Percentiles rank a stretch among this genome's conserved stretches.
These are phyloP conservation scores for Lagenidium giganteum DNA, from an alignment of 352 stramenopile genomes.

Conservation along the genomic window DNA sequence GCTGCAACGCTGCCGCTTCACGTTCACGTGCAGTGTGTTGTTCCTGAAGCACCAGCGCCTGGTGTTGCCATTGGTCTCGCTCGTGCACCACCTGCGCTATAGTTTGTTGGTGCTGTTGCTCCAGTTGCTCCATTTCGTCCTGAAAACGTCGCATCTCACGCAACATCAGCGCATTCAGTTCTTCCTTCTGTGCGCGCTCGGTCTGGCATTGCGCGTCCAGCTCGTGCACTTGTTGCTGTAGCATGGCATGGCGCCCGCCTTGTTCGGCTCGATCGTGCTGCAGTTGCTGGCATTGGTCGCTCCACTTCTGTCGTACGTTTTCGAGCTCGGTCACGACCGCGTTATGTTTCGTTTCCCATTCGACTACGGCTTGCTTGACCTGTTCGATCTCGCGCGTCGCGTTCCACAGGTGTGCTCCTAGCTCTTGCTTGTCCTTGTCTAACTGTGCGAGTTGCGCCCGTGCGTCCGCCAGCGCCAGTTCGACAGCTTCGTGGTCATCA, in stretches of 20 bases:
- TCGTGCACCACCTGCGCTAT: conserved; percentile 21
- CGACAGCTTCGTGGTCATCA: conserved; percentile 1
- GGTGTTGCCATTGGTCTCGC: conserved; percentile 17
- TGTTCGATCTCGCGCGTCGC: conserved; percentile 42
- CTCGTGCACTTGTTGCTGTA: conserved; percentile 34
- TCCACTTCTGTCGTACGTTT: conserved; percentile 15
- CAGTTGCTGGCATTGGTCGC: conserved; percentile 32
- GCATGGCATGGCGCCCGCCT: conserved; percentile 18
- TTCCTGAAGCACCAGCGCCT: conserved; percentile 13
- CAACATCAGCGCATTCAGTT: conserved; percentile 55
- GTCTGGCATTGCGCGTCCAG: conserved; percentile 21
- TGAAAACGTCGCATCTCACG: conserved; percentile 41
- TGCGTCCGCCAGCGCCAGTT: too few species aligned
- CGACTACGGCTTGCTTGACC: conserved; percentile 19
- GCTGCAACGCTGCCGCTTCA: conserved; percentile 6
- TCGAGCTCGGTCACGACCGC: conserved; percentile 20
- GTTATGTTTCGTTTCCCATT: conserved; percentile 18
- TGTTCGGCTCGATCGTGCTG: conserved; percentile 40
- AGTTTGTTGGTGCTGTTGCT: conserved; percentile 17
- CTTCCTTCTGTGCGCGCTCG: conserved; percentile 58
- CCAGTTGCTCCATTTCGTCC: conserved; percentile 25
- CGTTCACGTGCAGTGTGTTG: conserved; percentile 15
- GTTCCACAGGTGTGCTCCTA: conserved; percentile 59
- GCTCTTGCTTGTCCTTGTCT: conserved; percentile 45
- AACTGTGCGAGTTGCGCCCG: too few species aligned